Evolutionary conservation across 768 basidiomycete species (phyloP).

Genomic region (Trametes sanguinea): DNA sequence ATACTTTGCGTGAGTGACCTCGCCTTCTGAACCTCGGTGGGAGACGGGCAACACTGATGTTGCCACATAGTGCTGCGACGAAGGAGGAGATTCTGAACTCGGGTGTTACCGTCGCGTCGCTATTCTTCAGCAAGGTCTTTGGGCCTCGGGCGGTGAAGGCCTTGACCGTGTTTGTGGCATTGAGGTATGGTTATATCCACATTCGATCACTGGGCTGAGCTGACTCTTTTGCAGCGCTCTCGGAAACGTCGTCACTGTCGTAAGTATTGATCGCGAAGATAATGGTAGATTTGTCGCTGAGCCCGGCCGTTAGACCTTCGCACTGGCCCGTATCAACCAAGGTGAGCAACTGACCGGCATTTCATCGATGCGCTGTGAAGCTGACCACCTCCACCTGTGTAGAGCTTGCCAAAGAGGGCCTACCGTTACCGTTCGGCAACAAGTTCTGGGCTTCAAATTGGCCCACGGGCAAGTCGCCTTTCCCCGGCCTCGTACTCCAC

Average conservation of each 20-base stretch:
- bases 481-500: slow-evolving; percentile 57
- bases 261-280: slow-evolving; percentile 17
- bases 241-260: slow-evolving; percentile 29
- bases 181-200: slow-evolving; percentile 42
- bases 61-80: slow-evolving; percentile 39
- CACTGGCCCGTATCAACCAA: slow-evolving; percentile 55
- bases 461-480: slow-evolving; percentile 57
- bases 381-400: background rate
- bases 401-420: slow-evolving; percentile 61
- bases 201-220: background rate
- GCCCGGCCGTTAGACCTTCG: slow-evolving; percentile 44
- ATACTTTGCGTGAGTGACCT: slow-evolving; percentile 47
- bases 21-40: background rate
- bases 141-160: slow-evolving; percentile 52
- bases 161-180: slow-evolving; percentile 54
- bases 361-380: too few species aligned
- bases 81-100: slow-evolving; percentile 49
- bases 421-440: slow-evolving; percentile 62
- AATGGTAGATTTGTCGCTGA: slow-evolving; percentile 20
- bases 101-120: slow-evolving; percentile 57
- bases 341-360: slow-evolving; percentile 25
- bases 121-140: slow-evolving; percentile 63
- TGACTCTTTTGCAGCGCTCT: background rate
- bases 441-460: slow-evolving; percentile 64
- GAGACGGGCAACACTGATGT: background rate